Base-by-base conservation (phyloP, 1,139 yeast genomes). In the Kodamaea sp. region DNA sequence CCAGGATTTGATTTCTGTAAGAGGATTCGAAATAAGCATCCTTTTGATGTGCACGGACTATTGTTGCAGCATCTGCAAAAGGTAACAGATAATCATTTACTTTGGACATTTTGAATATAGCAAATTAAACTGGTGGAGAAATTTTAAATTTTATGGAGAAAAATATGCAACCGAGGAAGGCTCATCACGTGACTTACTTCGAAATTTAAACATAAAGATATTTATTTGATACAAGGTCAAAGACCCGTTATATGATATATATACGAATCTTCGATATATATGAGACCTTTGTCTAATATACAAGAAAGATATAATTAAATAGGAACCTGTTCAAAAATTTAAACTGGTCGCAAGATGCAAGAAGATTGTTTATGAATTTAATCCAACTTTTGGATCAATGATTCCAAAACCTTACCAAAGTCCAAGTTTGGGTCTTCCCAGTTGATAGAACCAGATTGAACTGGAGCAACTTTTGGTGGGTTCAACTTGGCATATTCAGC, bases 401-500 rank as follows among this genome's bases (percentile, higher is more conserved):
- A 62, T 51, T 69, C 75, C 53, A 71, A 67, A 36, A 66, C 75
- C 48, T 57, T 58, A 31, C 75, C 96, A 52, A 85, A 74, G 63
- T 90, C 97, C 64, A 88, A 78, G 73, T 88, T 84, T 54, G 95
- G 94, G 67, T 89, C 96, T 57, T 87, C 94, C 66, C 90, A 76
- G 69, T 88, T 82, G 53, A 86, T 70, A 41, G 81, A 69, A 28
- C 73, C 70, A 15, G 63, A 41, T 15, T 58, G 40, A 11, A 55
- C 42, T 23, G 54, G 43, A 42, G 66, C 61, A 62, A 66, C 62
- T 55, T 70, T 67, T 51, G 76, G 75, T 20, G 58, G 50, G 65
- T 84, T 75, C 59, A 81, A 68, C 63, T 78, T 84, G 53, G 88
- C 89, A 67, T 75, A 92, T 70, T 86, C 90, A 41, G 81, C 84